Base-by-base conservation (phyloP, 371 early-diverging fungal genomes). In the Dinochytrium kinnereticum region DNA sequence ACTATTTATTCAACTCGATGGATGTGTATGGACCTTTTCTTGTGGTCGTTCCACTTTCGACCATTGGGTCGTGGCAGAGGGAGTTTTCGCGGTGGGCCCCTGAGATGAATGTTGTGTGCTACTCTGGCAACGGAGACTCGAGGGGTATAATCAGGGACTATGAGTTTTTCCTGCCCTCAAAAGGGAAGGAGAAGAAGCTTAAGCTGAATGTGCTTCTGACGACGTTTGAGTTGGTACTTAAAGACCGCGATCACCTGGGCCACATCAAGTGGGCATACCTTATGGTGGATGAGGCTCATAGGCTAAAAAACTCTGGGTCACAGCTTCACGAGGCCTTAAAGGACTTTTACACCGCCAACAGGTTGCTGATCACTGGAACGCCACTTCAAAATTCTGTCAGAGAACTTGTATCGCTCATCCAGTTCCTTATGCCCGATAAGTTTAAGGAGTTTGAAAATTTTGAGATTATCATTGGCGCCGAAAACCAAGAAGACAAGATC, bases 241-340 rank as follows among this genome's bases (percentile, higher is more conserved):
- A 95, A 79, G 99, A 99, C 76, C 90, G 91, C 5, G 90, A 87
- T 15, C 87, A 91, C 64, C 80, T 98, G 24, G 87, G 89, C 39
- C 82, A 88, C 36, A 88, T 96, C 75, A 86, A 89, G 10, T 98
- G 95, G 94, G 85, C 89, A 69, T 91, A 89, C 30, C 90, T 91
- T 38, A 92, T 96, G 21, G 92, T 99, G 69, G 99, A 99, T 82
- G 99, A 98, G 82, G 99, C 97, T 0, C 99, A 99, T 82, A 85
- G 96, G 55, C 85, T 99, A 51, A 99, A 99, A 81, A 97, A 96
- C 80, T 87, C 78, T 1, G 78, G 72, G 17, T 82, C 84, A 0
- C 76, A 80, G 64, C 68, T 83, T 1, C 78, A 78, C 19, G 88
- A 87, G 69, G 80, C 87, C 26, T 80, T 96, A 17, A 91, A 87